Base-by-base conservation (phyloP, 2,329 filamentous ascomycete species). In the Paecilomyces niveus region DNA sequence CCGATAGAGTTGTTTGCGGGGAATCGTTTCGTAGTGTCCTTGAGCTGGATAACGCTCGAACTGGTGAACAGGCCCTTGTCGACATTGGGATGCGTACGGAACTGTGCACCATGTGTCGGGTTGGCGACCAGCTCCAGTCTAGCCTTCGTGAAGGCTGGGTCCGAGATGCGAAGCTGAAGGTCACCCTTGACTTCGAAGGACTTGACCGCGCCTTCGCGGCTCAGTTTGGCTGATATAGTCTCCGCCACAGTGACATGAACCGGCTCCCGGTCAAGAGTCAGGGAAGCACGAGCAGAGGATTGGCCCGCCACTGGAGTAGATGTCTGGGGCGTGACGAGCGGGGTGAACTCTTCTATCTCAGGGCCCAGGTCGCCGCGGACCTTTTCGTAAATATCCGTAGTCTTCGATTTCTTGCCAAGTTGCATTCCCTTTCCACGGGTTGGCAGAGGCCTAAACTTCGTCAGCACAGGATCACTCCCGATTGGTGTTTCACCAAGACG, bases 371-470 rank as follows among this genome's bases (percentile, higher is more conserved):
- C 93, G 60, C 90, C 90, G 65, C 92, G 88, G 33, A 99, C 92
- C 69, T 92, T 89, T 76, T 97, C 93, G 73, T 96, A 97, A 83
- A 97, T 96, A 74, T 96, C 93, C 31, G 89, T 96, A 22, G 90
- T 92, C 81, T 97, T 97, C 61, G 90, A 96, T 80, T 99, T 99
- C 82, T 97, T 97, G 76, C 94, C 94, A 58, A 99, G 82, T 76
- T 97, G 93, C 95, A 99, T 99, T 66, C 94, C 94, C 81, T 99
- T 99, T 68, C 91, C 92, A 78, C 95, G 91, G 60, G 88, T 84
- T 55, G 89, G 71, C 31, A 79, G 58, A 18, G 77, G 72, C 61
- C 85, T 69, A 85, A 72, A 55, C 83, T 78, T 70, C 81, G 85
- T 63, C 54, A 63, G 59, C 45, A 60, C 53, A 29, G 7, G 29